phyloP scores from a whole-genome alignment of 2,329 filamentous ascomycete species.

The Colletotrichum viniferum region DNA sequence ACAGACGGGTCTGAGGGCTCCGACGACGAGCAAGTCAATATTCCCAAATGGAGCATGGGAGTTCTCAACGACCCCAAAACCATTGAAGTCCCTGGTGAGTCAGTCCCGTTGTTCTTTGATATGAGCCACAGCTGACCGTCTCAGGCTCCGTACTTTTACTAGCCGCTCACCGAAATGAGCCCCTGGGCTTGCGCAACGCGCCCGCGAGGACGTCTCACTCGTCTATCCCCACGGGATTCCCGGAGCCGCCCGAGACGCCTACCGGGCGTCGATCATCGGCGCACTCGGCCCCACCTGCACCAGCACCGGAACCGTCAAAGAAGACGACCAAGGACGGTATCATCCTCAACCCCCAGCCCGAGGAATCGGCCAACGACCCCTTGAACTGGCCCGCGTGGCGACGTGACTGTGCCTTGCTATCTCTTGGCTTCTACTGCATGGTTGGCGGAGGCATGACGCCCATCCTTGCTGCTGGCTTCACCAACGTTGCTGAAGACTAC shows the following conservation, averaged over 20 bases:
- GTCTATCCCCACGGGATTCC: constrained; percentile 54
- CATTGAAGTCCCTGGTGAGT: constrained; percentile 83
- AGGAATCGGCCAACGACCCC: constrained; percentile 88
- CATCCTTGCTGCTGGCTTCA: constrained; percentile 87
- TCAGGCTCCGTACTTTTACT: constrained; percentile 64
- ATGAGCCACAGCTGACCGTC: background rate
- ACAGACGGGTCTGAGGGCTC: background rate
- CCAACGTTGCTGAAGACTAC: constrained; percentile 72
- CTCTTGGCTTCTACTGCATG: constrained; percentile 91
- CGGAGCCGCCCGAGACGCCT: constrained; percentile 18
- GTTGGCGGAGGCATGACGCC: constrained; percentile 92
- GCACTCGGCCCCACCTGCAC: constrained; percentile 12
- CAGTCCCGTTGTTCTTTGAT: background rate
- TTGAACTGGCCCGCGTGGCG: constrained; percentile 89
- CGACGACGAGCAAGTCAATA: constrained; percentile 10
- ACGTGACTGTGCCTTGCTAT: constrained; percentile 79
- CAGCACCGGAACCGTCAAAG: constrained; percentile 43
- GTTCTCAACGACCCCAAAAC: constrained; percentile 82
- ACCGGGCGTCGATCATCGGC: constrained; percentile 8
- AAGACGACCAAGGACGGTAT: constrained; percentile 87
- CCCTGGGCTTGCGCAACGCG: constrained; percentile 61
- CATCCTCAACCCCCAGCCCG: constrained; percentile 89
- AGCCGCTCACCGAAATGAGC: constrained; percentile 59
- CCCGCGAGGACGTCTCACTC: constrained; percentile 64
- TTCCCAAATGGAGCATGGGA: constrained; percentile 68